These are phyloP conservation scores for Diaporthe citriasiana DNA, from an alignment of 2,329 filamentous ascomycete species.

Conservation along the genomic window DNA sequence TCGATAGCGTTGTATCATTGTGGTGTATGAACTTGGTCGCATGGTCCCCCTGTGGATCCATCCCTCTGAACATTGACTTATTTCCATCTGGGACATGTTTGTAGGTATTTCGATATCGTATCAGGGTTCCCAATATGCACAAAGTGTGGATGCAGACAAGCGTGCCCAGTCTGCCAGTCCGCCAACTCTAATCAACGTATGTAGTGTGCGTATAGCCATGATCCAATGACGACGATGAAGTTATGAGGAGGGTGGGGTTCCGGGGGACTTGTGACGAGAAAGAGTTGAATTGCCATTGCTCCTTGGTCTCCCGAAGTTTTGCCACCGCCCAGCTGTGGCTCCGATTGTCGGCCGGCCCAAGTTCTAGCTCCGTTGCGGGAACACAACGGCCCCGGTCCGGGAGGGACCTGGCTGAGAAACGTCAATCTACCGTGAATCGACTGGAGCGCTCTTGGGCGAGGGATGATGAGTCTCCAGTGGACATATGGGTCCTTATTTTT, in stretches of 20 bases:
- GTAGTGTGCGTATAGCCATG: neutral
- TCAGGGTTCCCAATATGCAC: neutral
- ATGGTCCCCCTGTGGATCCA: neutral
- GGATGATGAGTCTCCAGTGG: neutral
- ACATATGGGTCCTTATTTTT: neutral
- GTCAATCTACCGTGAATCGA: neutral
- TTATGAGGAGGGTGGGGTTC: neutral
- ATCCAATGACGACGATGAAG: neutral
- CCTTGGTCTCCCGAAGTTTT: slow-evolving; percentile 16
- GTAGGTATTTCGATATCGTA: slow-evolving; percentile 3
- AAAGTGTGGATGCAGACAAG: slow-evolving; percentile 3
- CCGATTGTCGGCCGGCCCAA: slow-evolving; percentile 34
- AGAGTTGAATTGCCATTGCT: neutral
- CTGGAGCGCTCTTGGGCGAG: neutral
- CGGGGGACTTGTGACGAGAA: neutral
- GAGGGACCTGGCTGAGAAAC: neutral
- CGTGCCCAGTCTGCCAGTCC: neutral
- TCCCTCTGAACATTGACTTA: neutral
- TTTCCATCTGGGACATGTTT: neutral
- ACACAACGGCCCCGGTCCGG: slow-evolving; percentile 26
- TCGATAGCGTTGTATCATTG: neutral
- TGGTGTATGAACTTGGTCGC: neutral
- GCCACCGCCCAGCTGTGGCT: slow-evolving; percentile 8
- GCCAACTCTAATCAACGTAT: too few species aligned
- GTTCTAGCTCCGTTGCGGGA: slow-evolving; percentile 30